Conservation (phyloP, 805 yeast species). For the Ogataea pini region DNA sequence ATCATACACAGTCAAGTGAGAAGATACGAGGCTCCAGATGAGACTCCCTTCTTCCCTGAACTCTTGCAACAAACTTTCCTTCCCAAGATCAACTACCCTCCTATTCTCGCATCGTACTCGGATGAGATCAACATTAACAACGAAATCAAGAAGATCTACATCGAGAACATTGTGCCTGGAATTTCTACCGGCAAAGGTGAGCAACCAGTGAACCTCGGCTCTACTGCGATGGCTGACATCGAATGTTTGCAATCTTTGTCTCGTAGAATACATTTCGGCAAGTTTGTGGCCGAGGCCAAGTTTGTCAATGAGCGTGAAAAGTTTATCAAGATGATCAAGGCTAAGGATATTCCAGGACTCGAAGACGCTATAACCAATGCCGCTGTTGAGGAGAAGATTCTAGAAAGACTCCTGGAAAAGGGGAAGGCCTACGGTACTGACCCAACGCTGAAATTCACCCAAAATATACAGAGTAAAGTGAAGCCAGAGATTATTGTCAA, state of each 20-base stretch:
- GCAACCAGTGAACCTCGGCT: conserved; percentile 83
- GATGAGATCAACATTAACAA: conserved; percentile 74
- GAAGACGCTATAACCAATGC: conserved; percentile 81
- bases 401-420: conserved; percentile 74
- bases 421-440: conserved; percentile 88
- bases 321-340: conserved; percentile 64
- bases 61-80: conserved; percentile 63
- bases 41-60: conserved; percentile 82
- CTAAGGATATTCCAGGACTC: conserved; percentile 68
- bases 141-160: conserved; percentile 67
- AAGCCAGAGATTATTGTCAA: conserved; percentile 79
- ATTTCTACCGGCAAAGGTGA: conserved; percentile 68
- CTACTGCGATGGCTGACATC: conserved; percentile 81
- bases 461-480: conserved; percentile 69
- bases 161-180: conserved; percentile 71
- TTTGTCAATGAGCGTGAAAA: conserved; percentile 65
- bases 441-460: conserved; percentile 73
- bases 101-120: conserved; percentile 70
- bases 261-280: conserved; percentile 93
- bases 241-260: conserved; percentile 86
- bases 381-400: conserved; percentile 82
- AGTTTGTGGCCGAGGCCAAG: conserved; percentile 96
- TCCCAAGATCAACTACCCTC: conserved; percentile 79
- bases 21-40: conserved; percentile 93
- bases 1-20: conserved; percentile 75